Evolutionary conservation across 2,329 filamentous ascomycete species (phyloP).

Genomic region (Lachnellula suecica): DNA sequence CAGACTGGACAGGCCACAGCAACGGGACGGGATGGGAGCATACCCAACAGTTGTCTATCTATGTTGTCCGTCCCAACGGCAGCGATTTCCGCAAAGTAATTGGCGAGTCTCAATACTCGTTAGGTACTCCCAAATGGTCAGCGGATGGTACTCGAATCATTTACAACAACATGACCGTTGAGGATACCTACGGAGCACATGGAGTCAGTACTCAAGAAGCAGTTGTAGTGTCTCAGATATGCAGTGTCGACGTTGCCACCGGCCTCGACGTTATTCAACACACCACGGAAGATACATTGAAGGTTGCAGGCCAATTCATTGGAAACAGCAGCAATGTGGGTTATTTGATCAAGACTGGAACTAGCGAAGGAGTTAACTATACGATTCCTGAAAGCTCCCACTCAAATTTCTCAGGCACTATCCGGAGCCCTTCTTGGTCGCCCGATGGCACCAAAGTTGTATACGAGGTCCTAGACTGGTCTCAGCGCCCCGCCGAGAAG

Average conservation of each 20-base stretch:
- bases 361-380: constrained; percentile 19
- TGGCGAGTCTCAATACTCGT: constrained; percentile 34
- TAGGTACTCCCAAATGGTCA: constrained; percentile 40
- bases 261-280: constrained; percentile 33
- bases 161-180: constrained; percentile 40
- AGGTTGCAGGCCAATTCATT: constrained; percentile 16
- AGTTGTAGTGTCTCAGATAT: constrained; percentile 32
- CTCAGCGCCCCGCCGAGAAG: constrained; percentile 35
- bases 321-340: constrained; percentile 13
- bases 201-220: constrained; percentile 24
- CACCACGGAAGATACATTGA: constrained; percentile 18
- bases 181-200: constrained; percentile 39
- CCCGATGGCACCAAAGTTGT: constrained; percentile 21
- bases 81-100: constrained; percentile 36
- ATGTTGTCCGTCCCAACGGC: constrained; percentile 38
- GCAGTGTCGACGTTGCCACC: constrained; percentile 40
- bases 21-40: constrained; percentile 42
- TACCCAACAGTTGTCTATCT: constrained; percentile 40
- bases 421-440: constrained; percentile 23
- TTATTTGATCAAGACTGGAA: constrained; percentile 15
- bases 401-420: constrained; percentile 5
- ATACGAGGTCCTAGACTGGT: constrained; percentile 30
- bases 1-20: constrained; percentile 41
- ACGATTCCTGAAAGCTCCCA: constrained; percentile 8
- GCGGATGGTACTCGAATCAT: constrained; percentile 36